These are phyloP conservation scores for Casaregolazyma lundiana DNA, from an alignment of 1,139 yeast genomes.

Conservation along the genomic window DNA sequence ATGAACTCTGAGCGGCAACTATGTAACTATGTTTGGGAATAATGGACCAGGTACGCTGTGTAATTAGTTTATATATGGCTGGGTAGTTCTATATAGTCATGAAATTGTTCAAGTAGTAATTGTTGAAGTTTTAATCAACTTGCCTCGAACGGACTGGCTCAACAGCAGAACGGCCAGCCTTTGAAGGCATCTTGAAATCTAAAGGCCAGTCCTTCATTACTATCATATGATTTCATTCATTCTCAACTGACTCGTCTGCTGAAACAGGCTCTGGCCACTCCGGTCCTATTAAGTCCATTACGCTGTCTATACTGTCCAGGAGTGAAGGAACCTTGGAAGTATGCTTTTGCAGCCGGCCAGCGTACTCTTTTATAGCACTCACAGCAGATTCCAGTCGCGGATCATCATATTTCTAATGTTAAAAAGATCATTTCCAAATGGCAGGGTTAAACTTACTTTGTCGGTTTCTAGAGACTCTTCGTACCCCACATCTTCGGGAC, in stretches of 20 bases:
- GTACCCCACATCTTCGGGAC: slow-evolving; percentile 5
- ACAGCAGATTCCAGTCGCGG: slow-evolving; percentile 1
- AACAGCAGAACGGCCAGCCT: no score
- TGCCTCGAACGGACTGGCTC: no score
- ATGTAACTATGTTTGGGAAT: no score
- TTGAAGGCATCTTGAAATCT: no score
- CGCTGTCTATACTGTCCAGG: not conserved
- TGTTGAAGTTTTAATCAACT: no score
- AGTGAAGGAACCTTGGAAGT: slow-evolving; percentile 1
- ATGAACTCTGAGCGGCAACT: no score
- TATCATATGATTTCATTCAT: not conserved
- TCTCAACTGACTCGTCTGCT: not conserved
- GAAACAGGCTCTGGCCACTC: not conserved
- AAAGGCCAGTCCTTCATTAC: not conserved
- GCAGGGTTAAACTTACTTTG: not conserved
- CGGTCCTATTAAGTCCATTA: slow-evolving; percentile 5
- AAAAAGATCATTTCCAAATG: not conserved
- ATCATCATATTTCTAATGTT: not conserved
- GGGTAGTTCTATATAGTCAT: no score
- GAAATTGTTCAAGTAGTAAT: no score
- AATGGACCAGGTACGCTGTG: no score
- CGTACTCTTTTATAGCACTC: not conserved
- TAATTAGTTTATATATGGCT: no score
- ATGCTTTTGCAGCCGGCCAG: not conserved
- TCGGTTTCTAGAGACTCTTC: not conserved